Conservation (phyloP, 208 protist genomes). For the Acanthamoeba lenticulata region DNA sequence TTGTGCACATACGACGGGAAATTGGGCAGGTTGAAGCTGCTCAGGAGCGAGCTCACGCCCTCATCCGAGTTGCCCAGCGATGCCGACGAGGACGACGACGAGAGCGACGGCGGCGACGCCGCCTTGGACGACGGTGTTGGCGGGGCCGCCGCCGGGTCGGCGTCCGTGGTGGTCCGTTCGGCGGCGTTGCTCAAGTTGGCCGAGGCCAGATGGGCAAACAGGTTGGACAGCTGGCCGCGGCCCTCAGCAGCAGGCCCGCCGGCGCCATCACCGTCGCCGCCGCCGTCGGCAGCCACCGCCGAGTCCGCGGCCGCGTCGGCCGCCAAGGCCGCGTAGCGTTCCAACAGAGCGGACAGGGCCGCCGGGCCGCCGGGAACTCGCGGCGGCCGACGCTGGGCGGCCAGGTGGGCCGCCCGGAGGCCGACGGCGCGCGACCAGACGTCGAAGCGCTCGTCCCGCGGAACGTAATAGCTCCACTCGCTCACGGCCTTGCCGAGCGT, state of each 20-base stretch:
- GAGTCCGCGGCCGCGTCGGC: too few relatives aligned
- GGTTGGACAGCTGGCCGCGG: too few relatives aligned
- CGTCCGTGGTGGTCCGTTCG: background rate
- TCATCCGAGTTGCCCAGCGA: constrained; percentile 16
- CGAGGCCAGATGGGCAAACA: background rate
- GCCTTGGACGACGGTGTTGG: background rate
- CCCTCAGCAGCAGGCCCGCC: too few relatives aligned
- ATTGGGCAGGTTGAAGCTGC: constrained; percentile 21
- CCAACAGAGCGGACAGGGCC: too few relatives aligned
- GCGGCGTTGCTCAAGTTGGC: background rate
- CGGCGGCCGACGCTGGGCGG: background rate
- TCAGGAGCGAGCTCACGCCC: constrained; percentile 10
- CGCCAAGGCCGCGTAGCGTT: too few relatives aligned
- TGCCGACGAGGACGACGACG: background rate
- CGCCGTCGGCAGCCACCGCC: too few relatives aligned
- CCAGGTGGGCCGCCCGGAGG: background rate
- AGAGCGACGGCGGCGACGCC: background rate
- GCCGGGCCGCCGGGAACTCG: too few relatives aligned
- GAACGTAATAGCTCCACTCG: constrained; percentile 8
- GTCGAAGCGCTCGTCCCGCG: background rate
- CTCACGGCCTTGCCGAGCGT: constrained; percentile 38
- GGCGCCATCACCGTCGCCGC: too few relatives aligned
- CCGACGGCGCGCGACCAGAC: background rate
- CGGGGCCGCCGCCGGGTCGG: background rate
- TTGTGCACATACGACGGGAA: constrained; percentile 42